Conservation (phyloP, 2,329 filamentous ascomycete genomes). For the Penicillium verrucosum region DNA sequence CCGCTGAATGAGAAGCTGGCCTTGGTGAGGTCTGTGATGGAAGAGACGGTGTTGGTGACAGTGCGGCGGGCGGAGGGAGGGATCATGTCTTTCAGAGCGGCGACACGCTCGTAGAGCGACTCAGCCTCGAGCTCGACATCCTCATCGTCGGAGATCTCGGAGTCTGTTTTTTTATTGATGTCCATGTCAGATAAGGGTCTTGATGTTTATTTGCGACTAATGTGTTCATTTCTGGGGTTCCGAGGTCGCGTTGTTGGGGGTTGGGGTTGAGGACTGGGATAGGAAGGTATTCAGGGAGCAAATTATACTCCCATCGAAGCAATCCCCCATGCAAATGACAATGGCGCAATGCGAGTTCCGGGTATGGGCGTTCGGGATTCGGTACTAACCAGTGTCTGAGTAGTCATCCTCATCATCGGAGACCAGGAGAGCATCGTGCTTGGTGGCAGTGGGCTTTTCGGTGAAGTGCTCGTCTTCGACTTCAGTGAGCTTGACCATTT, state of each 20-base stretch:
- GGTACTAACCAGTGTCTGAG: conserved; percentile 77
- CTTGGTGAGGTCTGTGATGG: conserved; percentile 44
- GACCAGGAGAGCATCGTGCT: conserved; percentile 53
- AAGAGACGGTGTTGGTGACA: conserved; percentile 58
- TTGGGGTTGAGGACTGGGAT: background rate
- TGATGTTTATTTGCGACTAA: conserved; percentile 7
- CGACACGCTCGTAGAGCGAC: conserved; percentile 64
- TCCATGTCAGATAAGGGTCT: conserved; percentile 13
- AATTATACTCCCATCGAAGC: background rate
- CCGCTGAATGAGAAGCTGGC: conserved; percentile 64
- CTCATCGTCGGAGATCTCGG: conserved; percentile 78
- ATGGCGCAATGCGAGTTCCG: conserved; percentile 5
- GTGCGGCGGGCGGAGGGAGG: conserved; percentile 68
- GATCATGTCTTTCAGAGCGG: conserved; percentile 71
- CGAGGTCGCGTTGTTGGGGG: conserved; percentile 6
- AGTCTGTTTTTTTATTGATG: conserved; percentile 53
- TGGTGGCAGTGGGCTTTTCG: conserved; percentile 61
- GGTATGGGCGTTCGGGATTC: conserved; percentile 5
- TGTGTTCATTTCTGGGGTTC: conserved; percentile 4
- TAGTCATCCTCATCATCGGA: conserved; percentile 69
- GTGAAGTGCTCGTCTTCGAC: conserved; percentile 95
- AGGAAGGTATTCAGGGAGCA: background rate
- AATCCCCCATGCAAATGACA: background rate
- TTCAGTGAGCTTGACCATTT: conserved; percentile 95
- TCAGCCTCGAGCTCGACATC: conserved; percentile 60